A percentile compares a stretch with the other conserved stretches of the same genome.
Conservation (phyloP, 31 red algal genomes). For the Endocladia muricata region DNA sequence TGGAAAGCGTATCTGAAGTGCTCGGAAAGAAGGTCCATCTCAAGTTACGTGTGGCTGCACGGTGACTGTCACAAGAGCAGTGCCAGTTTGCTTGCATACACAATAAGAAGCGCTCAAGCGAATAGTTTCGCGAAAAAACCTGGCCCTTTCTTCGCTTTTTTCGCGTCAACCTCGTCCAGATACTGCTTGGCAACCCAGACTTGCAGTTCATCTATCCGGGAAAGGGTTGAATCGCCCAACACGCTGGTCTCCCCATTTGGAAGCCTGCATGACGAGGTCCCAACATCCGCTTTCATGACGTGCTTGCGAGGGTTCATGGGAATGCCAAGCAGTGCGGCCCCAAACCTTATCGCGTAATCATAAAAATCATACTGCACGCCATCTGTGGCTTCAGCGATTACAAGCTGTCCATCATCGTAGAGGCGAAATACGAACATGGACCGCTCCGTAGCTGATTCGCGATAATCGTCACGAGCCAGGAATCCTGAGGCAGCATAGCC, state of each 20-base stretch:
- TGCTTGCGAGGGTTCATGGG: constrained; percentile 64
- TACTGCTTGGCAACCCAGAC: constrained; percentile 45
- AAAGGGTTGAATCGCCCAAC: constrained; percentile 27
- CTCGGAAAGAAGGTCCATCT: constrained; percentile 45
- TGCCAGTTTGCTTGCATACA: not conserved
- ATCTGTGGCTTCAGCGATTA: constrained; percentile 37
- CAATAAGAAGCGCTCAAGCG: not conserved
- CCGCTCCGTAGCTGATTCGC: constrained; percentile 27
- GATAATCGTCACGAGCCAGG: constrained; percentile 56
- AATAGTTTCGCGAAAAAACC: constrained; percentile 30
- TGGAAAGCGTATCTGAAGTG: constrained; percentile 36
- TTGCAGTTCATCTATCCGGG: constrained; percentile 23
- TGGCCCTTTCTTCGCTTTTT: not conserved
- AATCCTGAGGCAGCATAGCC: constrained; percentile 51
- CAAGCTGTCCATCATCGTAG: not conserved
- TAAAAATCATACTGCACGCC: constrained; percentile 57
- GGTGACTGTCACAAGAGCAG: not conserved
- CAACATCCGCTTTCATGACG: constrained; percentile 28
- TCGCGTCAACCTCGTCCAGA: constrained; percentile 9
- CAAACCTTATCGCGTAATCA: constrained; percentile 57
- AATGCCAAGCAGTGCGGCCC: constrained; percentile 45
- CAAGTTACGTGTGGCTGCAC: constrained; percentile 35
- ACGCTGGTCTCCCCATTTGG: constrained; percentile 47
- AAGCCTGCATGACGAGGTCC: constrained; percentile 30
- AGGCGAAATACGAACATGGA: constrained; percentile 52